Evolutionary conservation across 129 eudicot species (phyloP).

Genomic region (Centella asiatica): DNA sequence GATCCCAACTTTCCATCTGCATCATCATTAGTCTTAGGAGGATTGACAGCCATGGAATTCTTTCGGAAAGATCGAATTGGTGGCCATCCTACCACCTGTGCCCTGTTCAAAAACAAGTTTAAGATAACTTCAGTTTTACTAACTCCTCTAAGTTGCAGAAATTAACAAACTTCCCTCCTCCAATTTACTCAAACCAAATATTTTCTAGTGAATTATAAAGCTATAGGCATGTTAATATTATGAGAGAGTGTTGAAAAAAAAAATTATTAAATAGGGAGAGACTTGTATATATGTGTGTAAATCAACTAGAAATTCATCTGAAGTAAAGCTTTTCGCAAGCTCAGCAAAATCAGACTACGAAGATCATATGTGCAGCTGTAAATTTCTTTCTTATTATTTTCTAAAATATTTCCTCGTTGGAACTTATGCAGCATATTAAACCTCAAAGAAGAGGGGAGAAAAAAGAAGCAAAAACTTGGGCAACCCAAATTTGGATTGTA

Average conservation of each 20-base stretch:
- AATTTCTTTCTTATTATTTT: neutral
- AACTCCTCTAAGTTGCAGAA: neutral
- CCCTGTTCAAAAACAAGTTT: slow-evolving; percentile 27
- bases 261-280: neutral
- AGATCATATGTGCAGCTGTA: neutral
- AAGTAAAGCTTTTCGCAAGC: neutral
- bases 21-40: slow-evolving; percentile 36
- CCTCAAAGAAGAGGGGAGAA: too few relatives aligned
- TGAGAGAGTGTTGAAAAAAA: neutral
- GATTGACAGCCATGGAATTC: slow-evolving; percentile 51
- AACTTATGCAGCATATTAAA: neutral
- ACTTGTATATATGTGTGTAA: too few relatives aligned
- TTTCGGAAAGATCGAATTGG: slow-evolving; percentile 65
- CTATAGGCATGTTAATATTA: neutral
- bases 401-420: neutral
- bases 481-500: neutral
- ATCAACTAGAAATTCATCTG: neutral
- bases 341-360: neutral
- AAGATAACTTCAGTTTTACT: neutral
- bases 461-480: neutral
- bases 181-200: neutral
- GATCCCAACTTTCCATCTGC: slow-evolving; percentile 36
- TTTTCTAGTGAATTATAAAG: neutral
- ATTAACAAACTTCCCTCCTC: neutral
- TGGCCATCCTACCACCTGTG: slow-evolving; percentile 82